Evolutionary conservation across 2,329 filamentous ascomycete species (phyloP), one percentile per base, ranked within the genome.

Genomic region (Pyrenophora teres): DNA sequence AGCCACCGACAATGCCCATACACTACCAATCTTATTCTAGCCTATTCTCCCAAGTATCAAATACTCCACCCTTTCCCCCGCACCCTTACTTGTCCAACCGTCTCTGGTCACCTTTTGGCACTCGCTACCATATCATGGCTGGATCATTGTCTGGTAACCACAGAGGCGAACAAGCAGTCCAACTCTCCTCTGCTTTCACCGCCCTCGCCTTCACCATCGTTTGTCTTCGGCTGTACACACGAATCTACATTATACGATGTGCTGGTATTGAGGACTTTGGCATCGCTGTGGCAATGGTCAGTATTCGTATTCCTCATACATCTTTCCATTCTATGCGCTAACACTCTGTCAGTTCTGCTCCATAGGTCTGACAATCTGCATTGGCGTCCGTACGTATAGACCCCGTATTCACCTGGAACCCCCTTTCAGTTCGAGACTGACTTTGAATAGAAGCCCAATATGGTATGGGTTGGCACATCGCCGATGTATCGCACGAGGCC

Each of bases 401-500:
- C 12, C 10, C 4, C 13, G 9, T 38, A 18, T 16, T 5, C 13
- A 2, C 15, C 13, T 8, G 16, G 2, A 5, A 8, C 12, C 12
- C n/a, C 9, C 7, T 21, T 13, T 25, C 13, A 23, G 25, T 6
- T 21, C 9, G 15, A 40, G 6, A 8, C 62, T 66, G 25, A 70
- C 46, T 6, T 7, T 1, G 13, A 41, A 1, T 15, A 71, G 68
- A 72, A 37, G 65, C 63, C n/a, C 40, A 60, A 42, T 62, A 58
- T 54, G 69, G 69, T 27, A 68, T 72, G 67, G 69, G 69, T 8
- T 50, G 52, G 15, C 68, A 69, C 42, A 45, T 61, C 4, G 9
- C 40, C 5, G 54, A 58, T 5, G 45, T 71, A 2, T 13, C 52
- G 10, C 38, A 23, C 13, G 40, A 49, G 0, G 60, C 65, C 2